Conservation (phyloP, 352 stramenopile genomes). For the Phytophthora fragariaefolia region DNA sequence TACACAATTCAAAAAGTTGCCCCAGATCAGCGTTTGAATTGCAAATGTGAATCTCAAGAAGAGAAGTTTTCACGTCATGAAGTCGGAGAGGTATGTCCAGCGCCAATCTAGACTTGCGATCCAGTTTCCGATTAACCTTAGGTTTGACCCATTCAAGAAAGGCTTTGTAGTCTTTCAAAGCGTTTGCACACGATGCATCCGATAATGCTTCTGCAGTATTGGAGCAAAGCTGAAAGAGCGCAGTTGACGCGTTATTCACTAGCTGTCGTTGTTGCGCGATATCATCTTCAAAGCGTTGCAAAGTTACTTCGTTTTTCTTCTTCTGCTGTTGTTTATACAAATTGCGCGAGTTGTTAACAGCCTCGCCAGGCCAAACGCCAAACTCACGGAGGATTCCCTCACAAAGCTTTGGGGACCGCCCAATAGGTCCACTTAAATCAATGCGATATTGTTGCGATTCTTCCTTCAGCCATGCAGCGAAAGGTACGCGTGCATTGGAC, state of each 20-base stretch:
- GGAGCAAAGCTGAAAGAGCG: background rate
- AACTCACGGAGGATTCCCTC: slow-evolving; percentile 3
- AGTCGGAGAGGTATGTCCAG: background rate
- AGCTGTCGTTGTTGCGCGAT: background rate
- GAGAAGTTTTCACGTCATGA: background rate
- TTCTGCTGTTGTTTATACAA: background rate
- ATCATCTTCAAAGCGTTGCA: background rate
- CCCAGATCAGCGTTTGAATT: too few relatives aligned
- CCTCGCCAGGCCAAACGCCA: background rate
- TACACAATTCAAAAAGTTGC: too few relatives aligned
- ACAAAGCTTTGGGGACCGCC: background rate
- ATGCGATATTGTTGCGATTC: slow-evolving; percentile 4
- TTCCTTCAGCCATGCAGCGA: background rate
- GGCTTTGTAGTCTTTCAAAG: background rate
- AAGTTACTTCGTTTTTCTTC: background rate
- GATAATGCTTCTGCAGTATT: background rate
- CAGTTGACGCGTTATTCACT: background rate
- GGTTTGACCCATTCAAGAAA: background rate
- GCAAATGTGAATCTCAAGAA: background rate
- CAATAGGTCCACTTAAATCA: background rate
- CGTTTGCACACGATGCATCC: background rate
- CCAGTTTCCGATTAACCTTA: background rate
- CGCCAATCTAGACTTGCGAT: background rate
- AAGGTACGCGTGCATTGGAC: background rate
- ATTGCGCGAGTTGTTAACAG: background rate